Base-by-base conservation (phyloP, 2,329 filamentous ascomycete genomes). In the Ciborinia camelliae region DNA sequence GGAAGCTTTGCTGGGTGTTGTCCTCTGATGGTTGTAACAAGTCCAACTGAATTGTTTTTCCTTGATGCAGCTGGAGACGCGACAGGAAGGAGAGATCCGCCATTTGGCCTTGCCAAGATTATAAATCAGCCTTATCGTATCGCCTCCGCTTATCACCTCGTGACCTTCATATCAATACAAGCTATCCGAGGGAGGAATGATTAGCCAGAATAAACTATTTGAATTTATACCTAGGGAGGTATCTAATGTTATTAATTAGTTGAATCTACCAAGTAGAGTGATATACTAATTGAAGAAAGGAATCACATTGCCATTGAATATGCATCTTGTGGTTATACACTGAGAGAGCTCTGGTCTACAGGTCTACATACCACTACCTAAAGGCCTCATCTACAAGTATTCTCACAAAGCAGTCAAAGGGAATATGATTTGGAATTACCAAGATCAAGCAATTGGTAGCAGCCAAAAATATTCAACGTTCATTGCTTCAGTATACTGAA, bases 61-160 rank as follows among this genome's bases (percentile, higher is more conserved):
- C 30, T 37, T 15, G 30, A 53, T 53, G 32, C n/a, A 37, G 30
- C 12, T 52, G 20, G 10, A 57, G 26, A 58, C 20, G 28, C 20
- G 41, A 47, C 12, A 32, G 20, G 41, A 35, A 18, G 20, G 28
- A 10, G 12, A 26, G 32, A 26, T 15, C 18, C 4, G 8, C n/a
- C 41, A 45, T 57, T 26, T 57, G n/a, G 23, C 41, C 55, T 59
- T 59, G 20, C 41, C 28, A 58, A 35, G 30, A 35, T 12, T 26
- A 32, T 57, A 18, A 58, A 45, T 23, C 41, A 59, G 55, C 55
- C 55, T 47, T 59, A 20, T 30, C 51, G 47, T 59, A 59, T 59
- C 55, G 41, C 4, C 3, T 7, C 5, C 2, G n/a, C 41, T 47
- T 59, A 59, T 59, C 55, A 20, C 41, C 55, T 47, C 41, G 41